Conservation (phyloP, 2,329 filamentous ascomycete genomes). For the Venturia carpophila region DNA sequence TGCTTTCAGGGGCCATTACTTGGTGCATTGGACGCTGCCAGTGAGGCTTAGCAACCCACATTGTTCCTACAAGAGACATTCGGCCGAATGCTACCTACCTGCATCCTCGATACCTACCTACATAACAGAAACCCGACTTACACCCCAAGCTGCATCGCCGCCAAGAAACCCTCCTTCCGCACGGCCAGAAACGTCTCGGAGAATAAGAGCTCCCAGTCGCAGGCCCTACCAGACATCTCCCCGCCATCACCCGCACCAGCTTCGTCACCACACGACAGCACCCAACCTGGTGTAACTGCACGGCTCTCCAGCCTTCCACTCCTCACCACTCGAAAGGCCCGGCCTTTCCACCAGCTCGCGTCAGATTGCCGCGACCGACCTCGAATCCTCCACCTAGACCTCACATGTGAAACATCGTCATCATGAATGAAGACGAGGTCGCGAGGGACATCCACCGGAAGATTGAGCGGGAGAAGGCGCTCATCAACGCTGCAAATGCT, state of each 20-base stretch:
- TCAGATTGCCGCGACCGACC: neutral
- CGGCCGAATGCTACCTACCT: neutral
- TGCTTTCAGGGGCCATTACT: neutral
- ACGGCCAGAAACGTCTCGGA: constrained; percentile 3
- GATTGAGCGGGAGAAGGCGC: constrained; percentile 93
- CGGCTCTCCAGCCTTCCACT: neutral
- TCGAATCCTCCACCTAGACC: neutral
- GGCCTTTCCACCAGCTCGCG: neutral
- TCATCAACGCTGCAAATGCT: constrained; percentile 86
- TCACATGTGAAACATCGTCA: constrained; percentile 16
- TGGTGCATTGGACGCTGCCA: constrained; percentile 10
- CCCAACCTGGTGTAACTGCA: neutral
- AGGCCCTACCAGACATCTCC: neutral
- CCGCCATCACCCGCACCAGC: constrained; percentile 9
- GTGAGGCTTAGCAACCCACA: constrained; percentile 5
- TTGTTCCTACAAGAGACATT: neutral
- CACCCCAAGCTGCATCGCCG: neutral
- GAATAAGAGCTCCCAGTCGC: neutral
- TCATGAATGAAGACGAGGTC: constrained; percentile 47
- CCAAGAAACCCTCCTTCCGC: neutral
- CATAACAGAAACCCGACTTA: neutral
- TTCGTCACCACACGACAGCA: constrained; percentile 10
- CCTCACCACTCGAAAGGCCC: neutral
- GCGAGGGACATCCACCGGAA: constrained; percentile 83
- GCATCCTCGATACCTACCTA: neutral